phyloP scores from a whole-genome alignment of 345 rosid species.

The Abelmoschus esculentus region DNA sequence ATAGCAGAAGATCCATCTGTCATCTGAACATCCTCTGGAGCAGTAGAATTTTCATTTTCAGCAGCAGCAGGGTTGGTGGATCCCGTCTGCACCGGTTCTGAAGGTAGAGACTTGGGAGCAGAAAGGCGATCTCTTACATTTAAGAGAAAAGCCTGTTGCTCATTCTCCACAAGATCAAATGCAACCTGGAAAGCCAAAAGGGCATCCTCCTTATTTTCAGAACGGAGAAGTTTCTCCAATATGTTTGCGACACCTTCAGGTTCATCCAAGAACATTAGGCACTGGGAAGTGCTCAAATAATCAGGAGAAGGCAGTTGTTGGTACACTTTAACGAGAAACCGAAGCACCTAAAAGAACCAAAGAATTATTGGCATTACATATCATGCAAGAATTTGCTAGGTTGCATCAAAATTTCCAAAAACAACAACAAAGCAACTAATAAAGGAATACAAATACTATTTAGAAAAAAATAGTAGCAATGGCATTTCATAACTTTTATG shows the following conservation, averaged over 20 bases:
- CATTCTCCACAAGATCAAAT: slow-evolving; percentile 96
- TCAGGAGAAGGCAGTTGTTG: slow-evolving; percentile 90
- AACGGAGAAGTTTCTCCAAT: slow-evolving; percentile 87
- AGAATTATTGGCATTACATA: background rate
- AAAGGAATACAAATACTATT: background rate
- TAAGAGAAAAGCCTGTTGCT: slow-evolving; percentile 94
- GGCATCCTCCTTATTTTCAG: slow-evolving; percentile 78
- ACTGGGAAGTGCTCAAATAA: slow-evolving; percentile 90
- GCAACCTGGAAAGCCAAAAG: slow-evolving; percentile 87
- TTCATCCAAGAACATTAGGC: slow-evolving; percentile 94
- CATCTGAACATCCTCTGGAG: slow-evolving; percentile 73
- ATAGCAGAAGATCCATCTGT: slow-evolving; percentile 57
- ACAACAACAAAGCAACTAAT: too few relatives aligned
- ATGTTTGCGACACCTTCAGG: slow-evolving; percentile 79
- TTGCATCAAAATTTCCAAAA: background rate
- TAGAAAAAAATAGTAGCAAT: background rate
- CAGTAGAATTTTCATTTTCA: slow-evolving; percentile 48
- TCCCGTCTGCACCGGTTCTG: slow-evolving; percentile 46
- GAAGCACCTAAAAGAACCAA: slow-evolving; percentile 63
- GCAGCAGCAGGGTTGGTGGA: slow-evolving; percentile 34
- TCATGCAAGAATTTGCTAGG: background rate
- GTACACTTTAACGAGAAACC: slow-evolving; percentile 80
- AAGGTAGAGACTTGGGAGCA: slow-evolving; percentile 47
- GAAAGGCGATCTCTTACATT: slow-evolving; percentile 84
- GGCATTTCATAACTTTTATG: background rate